Evolutionary conservation across 768 basidiomycete genomes (phyloP).

Genomic region (Agrocybe praecox): DNA sequence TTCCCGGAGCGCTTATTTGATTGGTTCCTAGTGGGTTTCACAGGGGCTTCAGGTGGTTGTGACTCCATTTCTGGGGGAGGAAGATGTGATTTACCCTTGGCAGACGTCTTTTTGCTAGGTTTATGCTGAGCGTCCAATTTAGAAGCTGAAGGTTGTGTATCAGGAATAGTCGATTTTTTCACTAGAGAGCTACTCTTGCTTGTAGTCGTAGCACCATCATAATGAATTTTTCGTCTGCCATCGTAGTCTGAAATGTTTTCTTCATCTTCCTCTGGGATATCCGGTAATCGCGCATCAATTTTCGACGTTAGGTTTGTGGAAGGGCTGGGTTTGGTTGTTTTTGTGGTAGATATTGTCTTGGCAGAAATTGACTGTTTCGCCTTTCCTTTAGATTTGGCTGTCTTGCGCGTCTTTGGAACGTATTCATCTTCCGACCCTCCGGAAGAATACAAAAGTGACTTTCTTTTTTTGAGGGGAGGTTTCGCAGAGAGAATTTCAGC

Average conservation of each 20-base stretch:
- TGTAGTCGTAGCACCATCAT: neutral
- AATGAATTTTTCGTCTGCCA: neutral
- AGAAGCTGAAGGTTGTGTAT: neutral
- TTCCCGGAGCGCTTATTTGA: neutral
- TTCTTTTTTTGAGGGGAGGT: constrained; percentile 2
- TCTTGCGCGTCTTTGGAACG: constrained; percentile 5
- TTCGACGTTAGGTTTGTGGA: neutral
- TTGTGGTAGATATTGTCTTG: neutral
- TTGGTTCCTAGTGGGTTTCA: neutral
- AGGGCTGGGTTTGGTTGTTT: neutral
- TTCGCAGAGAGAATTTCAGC: neutral
- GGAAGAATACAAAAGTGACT: constrained; percentile 13
- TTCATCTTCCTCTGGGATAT: constrained; percentile 13
- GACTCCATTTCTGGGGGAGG: constrained; percentile 1
- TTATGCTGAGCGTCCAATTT: neutral
- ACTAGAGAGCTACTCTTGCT: neutral
- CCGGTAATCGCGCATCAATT: neutral
- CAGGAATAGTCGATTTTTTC: neutral
- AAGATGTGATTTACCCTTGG: constrained; percentile 6
- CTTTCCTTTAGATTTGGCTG: neutral
- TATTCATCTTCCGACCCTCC: constrained; percentile 21
- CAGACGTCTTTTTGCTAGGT: neutral
- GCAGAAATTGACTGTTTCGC: neutral
- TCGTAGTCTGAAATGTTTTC: neutral
- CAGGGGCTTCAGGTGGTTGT: neutral